Percentiles rank a stretch among this genome's conserved stretches.
These are phyloP conservation scores for Termitomyces sp. DNA, from an alignment of 768 basidiomycete genomes.

Conservation along the genomic window DNA sequence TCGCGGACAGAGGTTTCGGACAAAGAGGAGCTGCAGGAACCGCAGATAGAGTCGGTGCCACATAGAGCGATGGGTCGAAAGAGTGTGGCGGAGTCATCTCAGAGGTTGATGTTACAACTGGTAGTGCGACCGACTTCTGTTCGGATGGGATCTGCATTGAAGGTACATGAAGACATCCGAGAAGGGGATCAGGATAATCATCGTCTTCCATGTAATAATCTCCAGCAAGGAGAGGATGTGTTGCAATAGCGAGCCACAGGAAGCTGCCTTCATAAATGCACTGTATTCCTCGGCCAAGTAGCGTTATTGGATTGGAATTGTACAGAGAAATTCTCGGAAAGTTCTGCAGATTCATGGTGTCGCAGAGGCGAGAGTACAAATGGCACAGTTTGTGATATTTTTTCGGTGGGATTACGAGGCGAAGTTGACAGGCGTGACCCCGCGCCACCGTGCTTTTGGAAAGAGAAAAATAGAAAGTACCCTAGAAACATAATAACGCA, in stretches of 20 bases:
- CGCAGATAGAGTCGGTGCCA: background rate
- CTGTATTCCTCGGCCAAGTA: background rate
- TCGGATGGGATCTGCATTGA: background rate
- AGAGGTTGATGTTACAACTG: background rate
- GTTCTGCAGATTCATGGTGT: background rate
- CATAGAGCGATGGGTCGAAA: background rate
- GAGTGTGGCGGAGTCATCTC: too few species aligned
- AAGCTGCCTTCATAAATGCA: constrained; percentile 1
- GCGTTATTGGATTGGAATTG: background rate
- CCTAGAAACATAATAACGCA: background rate
- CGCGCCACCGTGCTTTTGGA: background rate
- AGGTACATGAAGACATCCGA: background rate
- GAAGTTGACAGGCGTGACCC: background rate
- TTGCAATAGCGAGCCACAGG: background rate
- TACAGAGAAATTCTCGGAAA: background rate
- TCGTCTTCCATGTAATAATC: background rate
- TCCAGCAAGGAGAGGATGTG: background rate
- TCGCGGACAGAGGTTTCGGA: too few species aligned
- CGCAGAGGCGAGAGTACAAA: background rate
- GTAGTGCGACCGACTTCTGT: background rate
- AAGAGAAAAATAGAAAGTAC: background rate
- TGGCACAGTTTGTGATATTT: background rate
- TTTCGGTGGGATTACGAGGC: background rate
- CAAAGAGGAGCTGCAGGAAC: background rate
- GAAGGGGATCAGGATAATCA: background rate